These are phyloP conservation scores for Solanum peruvianum DNA, from an alignment of 257 asterid genomes.

Conservation along the genomic window DNA sequence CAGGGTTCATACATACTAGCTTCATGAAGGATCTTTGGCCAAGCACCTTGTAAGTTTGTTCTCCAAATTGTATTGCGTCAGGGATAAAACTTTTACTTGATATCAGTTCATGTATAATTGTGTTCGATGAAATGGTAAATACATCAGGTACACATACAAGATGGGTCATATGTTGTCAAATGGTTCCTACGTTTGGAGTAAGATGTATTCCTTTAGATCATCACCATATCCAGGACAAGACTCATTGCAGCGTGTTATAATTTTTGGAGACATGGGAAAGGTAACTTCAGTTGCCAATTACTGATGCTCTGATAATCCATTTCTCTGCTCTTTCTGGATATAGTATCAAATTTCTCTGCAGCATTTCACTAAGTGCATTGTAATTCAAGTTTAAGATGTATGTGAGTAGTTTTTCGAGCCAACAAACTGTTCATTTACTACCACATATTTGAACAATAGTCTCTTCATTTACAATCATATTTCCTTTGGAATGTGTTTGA, in stretches of 20 bases:
- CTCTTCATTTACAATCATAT: neutral
- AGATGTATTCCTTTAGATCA: constrained; percentile 48
- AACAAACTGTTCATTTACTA: neutral
- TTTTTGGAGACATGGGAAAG: constrained; percentile 98
- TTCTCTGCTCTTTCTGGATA: neutral
- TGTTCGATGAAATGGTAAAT: neutral
- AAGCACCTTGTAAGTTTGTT: constrained; percentile 35
- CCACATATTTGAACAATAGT: neutral
- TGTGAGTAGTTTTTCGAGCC: neutral
- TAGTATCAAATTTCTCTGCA: neutral
- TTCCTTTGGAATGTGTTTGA: neutral
- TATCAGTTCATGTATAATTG: neutral
- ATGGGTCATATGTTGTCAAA: constrained; percentile 51
- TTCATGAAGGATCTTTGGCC: constrained; percentile 92
- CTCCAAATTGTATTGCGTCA: neutral
- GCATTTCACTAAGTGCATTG: neutral
- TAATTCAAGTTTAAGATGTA: neutral
- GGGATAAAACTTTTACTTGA: neutral
- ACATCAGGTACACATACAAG: constrained; percentile 62
- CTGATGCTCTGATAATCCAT: neutral
- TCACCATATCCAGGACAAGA: constrained; percentile 89
- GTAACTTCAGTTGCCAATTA: constrained; percentile 14
- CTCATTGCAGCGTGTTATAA: constrained; percentile 67
- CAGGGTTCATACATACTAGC: constrained; percentile 89
- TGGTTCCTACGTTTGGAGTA: constrained; percentile 70